Conservation (phyloP, 1,284 basidiomycete species). For the Cystobasidium sp. region DNA sequence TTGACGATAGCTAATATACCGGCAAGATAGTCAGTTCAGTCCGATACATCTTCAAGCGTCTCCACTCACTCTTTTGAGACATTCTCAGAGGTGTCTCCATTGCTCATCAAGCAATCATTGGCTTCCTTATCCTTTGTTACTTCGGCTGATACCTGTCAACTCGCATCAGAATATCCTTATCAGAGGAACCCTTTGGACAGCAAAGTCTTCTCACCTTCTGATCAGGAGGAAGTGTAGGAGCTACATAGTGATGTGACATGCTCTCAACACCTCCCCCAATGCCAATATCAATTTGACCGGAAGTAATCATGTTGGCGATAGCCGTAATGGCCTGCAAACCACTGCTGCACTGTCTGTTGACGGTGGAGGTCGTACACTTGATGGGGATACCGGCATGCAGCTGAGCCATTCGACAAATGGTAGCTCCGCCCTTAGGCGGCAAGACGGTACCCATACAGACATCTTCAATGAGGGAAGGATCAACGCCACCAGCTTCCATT, state of each 20-base stretch:
- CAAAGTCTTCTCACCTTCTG: too few relatives aligned
- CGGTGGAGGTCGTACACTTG: slow-evolving; percentile 70
- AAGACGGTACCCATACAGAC: slow-evolving; percentile 57
- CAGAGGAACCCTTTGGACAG: too few relatives aligned
- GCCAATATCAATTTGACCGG: slow-evolving; percentile 81
- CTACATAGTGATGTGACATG: slow-evolving; percentile 64
- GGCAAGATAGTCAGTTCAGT: background rate
- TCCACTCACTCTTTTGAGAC: slow-evolving; percentile 58
- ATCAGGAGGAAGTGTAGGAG: background rate
- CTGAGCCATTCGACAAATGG: slow-evolving; percentile 1
- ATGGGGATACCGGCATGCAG: slow-evolving; percentile 66
- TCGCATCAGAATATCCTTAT: too few relatives aligned
- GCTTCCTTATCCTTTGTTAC: slow-evolving; percentile 63
- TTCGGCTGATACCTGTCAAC: slow-evolving; percentile 59
- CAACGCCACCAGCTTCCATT: slow-evolving; percentile 16
- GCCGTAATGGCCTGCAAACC: slow-evolving; percentile 59
- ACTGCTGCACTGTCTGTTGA: slow-evolving; percentile 65
- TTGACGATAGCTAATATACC: background rate
- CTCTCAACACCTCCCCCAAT: slow-evolving; percentile 81
- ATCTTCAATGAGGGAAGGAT: slow-evolving; percentile 63
- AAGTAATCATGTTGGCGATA: slow-evolving; percentile 78
- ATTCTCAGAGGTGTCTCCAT: slow-evolving; percentile 79
- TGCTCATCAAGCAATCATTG: slow-evolving; percentile 65
- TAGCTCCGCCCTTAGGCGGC: slow-evolving; percentile 31
- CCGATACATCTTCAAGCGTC: background rate